Evolutionary conservation across 2,329 filamentous ascomycete species (phyloP).

Genomic region (Fusarium lyarnte): DNA sequence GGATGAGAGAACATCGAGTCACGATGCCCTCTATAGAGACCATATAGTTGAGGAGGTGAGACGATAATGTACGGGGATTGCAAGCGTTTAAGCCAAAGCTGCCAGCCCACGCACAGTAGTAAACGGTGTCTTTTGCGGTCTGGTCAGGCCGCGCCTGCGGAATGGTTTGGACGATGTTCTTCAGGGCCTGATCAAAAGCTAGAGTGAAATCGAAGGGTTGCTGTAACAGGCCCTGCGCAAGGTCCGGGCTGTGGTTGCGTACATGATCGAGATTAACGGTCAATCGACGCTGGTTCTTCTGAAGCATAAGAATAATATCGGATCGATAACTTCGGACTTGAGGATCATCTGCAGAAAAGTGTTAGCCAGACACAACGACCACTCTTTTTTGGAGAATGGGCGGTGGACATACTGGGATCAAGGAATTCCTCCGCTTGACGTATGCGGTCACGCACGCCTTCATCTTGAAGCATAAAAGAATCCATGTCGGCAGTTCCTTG

Average conservation of each 20-base stretch:
- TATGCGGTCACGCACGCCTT: constrained; percentile 83
- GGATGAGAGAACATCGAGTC: constrained; percentile 92
- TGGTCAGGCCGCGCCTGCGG: constrained; percentile 80
- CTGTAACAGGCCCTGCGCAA: constrained; percentile 81
- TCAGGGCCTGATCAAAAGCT: constrained; percentile 90
- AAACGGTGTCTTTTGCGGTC: constrained; percentile 79
- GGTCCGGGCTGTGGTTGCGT: constrained; percentile 82
- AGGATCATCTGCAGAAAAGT: constrained; percentile 55
- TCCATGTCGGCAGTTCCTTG: constrained; percentile 66
- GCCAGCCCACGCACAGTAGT: constrained; percentile 97
- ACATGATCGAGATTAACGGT: constrained; percentile 89
- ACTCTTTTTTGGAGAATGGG: background rate
- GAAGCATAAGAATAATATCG: constrained; percentile 83
- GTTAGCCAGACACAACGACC: constrained; percentile 16
- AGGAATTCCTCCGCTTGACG: constrained; percentile 91
- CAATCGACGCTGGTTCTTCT: constrained; percentile 71
- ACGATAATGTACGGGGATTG: constrained; percentile 92
- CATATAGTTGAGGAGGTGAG: constrained; percentile 92
- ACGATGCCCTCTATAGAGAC: constrained; percentile 97
- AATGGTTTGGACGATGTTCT: constrained; percentile 84
- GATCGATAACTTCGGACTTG: constrained; percentile 80
- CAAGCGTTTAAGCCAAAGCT: constrained; percentile 95
- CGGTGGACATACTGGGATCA: constrained; percentile 77
- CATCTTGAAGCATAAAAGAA: constrained; percentile 79
- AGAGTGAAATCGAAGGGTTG: constrained; percentile 88